Evolutionary conservation across 73 alveolate species (phyloP).

Genomic region (Paramecium octaurelia): DNA sequence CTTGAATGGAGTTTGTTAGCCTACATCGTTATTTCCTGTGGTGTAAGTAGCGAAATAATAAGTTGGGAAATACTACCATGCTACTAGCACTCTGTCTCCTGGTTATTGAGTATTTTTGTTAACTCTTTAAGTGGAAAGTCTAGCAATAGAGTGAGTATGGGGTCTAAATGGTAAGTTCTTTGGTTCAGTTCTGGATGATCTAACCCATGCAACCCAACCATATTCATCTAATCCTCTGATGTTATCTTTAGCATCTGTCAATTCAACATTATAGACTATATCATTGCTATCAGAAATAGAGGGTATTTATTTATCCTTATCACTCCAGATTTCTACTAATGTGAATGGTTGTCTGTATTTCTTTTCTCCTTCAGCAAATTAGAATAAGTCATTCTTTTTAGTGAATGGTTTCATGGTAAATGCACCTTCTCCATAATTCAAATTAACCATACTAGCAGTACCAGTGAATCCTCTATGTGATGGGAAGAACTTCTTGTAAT

Average conservation of each 20-base stretch:
- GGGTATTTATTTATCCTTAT: neutral
- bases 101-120: neutral
- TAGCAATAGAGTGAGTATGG: slow-evolving; percentile 18
- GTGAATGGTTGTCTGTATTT: neutral
- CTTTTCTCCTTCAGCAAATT: neutral
- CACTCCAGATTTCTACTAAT: neutral
- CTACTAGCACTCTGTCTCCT: slow-evolving; percentile 34
- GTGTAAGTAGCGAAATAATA: neutral
- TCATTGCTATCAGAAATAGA: neutral
- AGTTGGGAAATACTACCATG: neutral
- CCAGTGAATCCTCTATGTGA: slow-evolving; percentile 14
- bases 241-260: neutral
- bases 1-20: neutral
- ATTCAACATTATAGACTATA: neutral
- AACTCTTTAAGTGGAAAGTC: neutral
- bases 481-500: neutral
- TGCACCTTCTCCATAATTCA: slow-evolving; percentile 43
- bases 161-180: neutral
- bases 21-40: neutral
- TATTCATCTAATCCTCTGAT: slow-evolving; percentile 24
- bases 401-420: neutral
- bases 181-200: slow-evolving; percentile 42
- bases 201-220: slow-evolving; percentile 39
- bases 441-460: neutral
- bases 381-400: neutral